Percentiles rank a stretch among this genome's conserved stretches.
Conservation (phyloP, 2,329 filamentous ascomycete genomes). For the Phoma sp. region DNA sequence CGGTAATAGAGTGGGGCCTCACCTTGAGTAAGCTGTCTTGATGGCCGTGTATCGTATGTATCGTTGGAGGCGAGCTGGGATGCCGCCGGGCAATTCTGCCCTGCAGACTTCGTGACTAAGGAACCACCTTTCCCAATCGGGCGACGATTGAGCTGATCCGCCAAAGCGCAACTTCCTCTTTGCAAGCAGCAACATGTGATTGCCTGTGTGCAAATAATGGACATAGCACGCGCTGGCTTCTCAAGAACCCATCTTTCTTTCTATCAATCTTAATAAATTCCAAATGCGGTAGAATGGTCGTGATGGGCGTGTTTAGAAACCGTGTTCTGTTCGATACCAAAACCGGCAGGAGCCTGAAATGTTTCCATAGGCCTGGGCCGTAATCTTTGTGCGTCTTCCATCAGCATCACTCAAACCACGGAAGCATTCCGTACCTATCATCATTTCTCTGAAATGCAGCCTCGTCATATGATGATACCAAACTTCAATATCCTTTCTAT, state of each 20-base stretch:
- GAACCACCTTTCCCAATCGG: background rate
- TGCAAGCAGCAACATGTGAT: background rate
- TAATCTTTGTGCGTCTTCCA: conserved; percentile 5
- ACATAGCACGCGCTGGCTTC: background rate
- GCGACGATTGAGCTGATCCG: background rate
- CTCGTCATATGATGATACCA: background rate
- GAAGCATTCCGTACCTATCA: background rate
- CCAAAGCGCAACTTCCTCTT: background rate
- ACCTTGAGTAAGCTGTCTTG: conserved; percentile 18
- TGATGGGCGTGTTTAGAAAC: background rate
- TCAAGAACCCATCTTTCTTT: too few species aligned
- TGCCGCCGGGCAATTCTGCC: background rate
- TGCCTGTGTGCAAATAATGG: background rate
- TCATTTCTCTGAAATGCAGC: background rate
- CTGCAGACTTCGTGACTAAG: conserved; percentile 9
- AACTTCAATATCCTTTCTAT: background rate
- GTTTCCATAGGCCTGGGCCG: background rate
- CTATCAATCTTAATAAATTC: too few species aligned
- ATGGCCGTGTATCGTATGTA: conserved; percentile 19
- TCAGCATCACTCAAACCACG: background rate
- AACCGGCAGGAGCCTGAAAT: background rate
- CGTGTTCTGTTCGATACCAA: background rate
- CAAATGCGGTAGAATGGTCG: too few species aligned
- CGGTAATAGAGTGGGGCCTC: conserved; percentile 9
- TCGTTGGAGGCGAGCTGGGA: background rate